Evolutionary conservation across 805 yeast species (phyloP).

Genomic region (Ogataea ganodermae): DNA sequence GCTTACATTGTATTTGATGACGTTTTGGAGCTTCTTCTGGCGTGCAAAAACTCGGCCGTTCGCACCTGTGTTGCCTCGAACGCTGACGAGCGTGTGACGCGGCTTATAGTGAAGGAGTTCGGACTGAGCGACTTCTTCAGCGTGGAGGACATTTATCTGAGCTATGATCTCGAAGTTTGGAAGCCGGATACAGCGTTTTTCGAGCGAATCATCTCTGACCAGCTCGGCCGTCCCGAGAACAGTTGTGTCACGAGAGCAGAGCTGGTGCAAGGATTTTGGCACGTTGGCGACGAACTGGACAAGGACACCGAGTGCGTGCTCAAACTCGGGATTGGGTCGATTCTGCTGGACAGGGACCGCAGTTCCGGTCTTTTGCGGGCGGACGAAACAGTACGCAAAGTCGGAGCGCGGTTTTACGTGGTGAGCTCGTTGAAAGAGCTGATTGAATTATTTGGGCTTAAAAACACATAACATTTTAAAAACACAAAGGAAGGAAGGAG

Average conservation of each 20-base stretch:
- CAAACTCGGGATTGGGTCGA: conserved; percentile 62
- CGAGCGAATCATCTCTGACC: conserved; percentile 37
- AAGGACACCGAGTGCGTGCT: conserved; percentile 57
- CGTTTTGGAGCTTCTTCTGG: conserved; percentile 45
- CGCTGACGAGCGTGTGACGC: conserved; percentile 58
- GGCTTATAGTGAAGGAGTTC: conserved; percentile 46
- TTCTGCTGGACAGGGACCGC: conserved; percentile 34
- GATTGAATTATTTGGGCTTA: conserved; percentile 13
- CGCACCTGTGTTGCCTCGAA: conserved; percentile 54
- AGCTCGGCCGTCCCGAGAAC: conserved; percentile 5
- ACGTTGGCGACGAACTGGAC: conserved; percentile 62
- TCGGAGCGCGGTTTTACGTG: conserved; percentile 22
- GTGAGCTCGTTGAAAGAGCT: conserved; percentile 19
- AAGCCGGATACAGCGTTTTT: conserved; percentile 58
- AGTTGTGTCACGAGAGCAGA: conserved; percentile 7
- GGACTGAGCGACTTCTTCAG: conserved; percentile 45
- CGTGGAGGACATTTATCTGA: conserved; percentile 43
- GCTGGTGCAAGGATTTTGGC: conserved; percentile 48
- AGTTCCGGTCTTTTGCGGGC: conserved; percentile 15
- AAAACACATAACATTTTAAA: not conserved
- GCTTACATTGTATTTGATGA: conserved; percentile 60
- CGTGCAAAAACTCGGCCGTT: conserved; percentile 35
- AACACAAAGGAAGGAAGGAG: not conserved
- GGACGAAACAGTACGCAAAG: conserved; percentile 11
- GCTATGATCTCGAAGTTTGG: conserved; percentile 55